Conservation (phyloP, 768 basidiomycete species). For the Lentinula guzmanii region DNA sequence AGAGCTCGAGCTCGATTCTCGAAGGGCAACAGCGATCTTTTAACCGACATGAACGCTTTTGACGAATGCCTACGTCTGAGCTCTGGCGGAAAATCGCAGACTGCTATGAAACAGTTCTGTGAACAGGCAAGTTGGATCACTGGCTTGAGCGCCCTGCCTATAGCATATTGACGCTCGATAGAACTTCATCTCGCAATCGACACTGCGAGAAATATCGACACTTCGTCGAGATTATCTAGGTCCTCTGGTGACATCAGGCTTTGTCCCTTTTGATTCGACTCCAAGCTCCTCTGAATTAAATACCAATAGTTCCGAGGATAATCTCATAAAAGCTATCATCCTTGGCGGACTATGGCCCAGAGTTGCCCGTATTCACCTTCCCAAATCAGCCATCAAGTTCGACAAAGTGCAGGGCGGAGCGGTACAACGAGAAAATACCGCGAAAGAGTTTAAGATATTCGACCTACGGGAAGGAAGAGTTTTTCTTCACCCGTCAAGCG, state of each 20-base stretch:
- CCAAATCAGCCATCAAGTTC: conserved; percentile 70
- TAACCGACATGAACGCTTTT: conserved; percentile 79
- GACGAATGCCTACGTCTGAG: conserved; percentile 51
- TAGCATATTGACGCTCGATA: conserved; percentile 19
- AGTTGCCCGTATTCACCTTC: conserved; percentile 71
- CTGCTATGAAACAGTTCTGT: conserved; percentile 53
- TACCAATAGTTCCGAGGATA: conserved; percentile 55
- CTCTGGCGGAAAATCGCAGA: conserved; percentile 40
- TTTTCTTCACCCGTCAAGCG: conserved; percentile 79
- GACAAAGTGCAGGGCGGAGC: conserved; percentile 82
- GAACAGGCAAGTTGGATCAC: conserved; percentile 46
- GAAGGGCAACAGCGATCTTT: conserved; percentile 68
- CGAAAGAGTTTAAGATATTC: conserved; percentile 78
- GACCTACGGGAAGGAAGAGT: conserved; percentile 62
- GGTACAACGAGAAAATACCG: conserved; percentile 77
- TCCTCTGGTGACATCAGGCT: conserved; percentile 65
- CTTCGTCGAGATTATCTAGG: conserved; percentile 74
- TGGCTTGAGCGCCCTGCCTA: background rate
- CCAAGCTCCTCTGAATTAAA: conserved; percentile 52
- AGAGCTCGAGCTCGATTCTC: conserved; percentile 73
- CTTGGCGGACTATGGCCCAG: conserved; percentile 87
- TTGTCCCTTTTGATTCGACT: conserved; percentile 44
- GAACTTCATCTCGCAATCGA: conserved; percentile 78
- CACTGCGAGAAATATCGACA: conserved; percentile 71
- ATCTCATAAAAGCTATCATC: conserved; percentile 78